These are phyloP conservation scores for Flueggea neowawraea DNA, from an alignment of 441 rosid species.

Conservation along the genomic window DNA sequence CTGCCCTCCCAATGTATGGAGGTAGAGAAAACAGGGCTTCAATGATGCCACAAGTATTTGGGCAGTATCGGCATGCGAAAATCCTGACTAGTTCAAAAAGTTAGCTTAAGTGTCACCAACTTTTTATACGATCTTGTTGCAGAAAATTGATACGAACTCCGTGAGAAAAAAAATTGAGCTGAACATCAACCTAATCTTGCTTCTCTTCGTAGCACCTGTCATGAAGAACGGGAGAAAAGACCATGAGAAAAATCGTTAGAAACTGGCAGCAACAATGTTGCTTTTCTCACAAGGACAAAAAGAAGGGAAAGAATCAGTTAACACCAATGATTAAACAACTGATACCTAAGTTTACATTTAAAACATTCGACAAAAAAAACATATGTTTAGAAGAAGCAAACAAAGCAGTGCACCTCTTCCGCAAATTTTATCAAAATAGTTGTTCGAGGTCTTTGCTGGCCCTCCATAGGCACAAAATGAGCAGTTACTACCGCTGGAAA, in stretches of 20 bases:
- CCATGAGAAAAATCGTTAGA: background rate
- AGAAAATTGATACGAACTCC: background rate
- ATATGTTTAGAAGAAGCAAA: background rate
- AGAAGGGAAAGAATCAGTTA: too few species aligned
- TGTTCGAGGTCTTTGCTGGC: slow-evolving; percentile 90
- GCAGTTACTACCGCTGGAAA: slow-evolving; percentile 98
- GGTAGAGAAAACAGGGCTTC: too few species aligned
- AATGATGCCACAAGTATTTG: background rate
- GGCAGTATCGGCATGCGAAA: background rate
- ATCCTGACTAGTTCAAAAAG: slow-evolving; percentile 7
- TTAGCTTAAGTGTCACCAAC: slow-evolving; percentile 4
- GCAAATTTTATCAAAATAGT: slow-evolving; percentile 96
- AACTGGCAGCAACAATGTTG: too few species aligned
- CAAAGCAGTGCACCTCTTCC: slow-evolving; percentile 62
- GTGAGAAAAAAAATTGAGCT: slow-evolving; percentile 1
- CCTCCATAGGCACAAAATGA: slow-evolving; percentile 98
- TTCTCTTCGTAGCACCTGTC: slow-evolving; percentile 62
- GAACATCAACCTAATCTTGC: slow-evolving; percentile 53
- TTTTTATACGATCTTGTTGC: slow-evolving; percentile 2
- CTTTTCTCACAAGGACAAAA: too few species aligned
- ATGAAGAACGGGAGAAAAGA: background rate
- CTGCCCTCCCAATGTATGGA: too few species aligned
- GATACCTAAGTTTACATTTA: too few species aligned
- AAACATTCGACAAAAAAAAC: background rate
- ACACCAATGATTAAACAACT: too few species aligned